Base-by-base conservation (phyloP, 495 filamentous ascomycete species). In the Polyplosphaeria fusca region DNA sequence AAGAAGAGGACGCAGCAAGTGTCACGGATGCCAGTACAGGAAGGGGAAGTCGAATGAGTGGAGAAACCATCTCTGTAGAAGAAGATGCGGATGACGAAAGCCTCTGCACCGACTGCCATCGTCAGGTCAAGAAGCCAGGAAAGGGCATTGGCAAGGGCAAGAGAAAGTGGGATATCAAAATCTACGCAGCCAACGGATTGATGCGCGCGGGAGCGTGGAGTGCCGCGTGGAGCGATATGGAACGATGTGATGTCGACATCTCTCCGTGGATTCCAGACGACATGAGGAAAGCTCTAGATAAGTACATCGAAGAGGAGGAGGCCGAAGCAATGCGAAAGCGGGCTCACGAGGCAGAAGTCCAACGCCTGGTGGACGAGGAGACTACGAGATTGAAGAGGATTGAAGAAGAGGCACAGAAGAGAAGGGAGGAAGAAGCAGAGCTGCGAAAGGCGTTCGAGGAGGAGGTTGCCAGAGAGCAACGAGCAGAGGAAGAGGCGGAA, bases 181-280 rank as follows among this genome's bases (percentile, higher is more conserved):
- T 97, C 12, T 98, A 89, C 57, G 93, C 93, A 1, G 87, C 88
- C 2, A 98, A 97, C 70, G 93, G 93, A 0, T 73, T 97, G 47
- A 92, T 98, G 88, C 80, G 83, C 38, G 83, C 89, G 12, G 90
- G 89, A 2, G 91, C 93, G 0, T 98, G 93, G 93, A 83, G 83
- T 24, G 89, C 90, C 14, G 91, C 87, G 27, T 98, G 93, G 93
- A 85, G 79, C 50, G 91, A 96, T 68, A 98, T 98, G 93, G 93
- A 98, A 71, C 80, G 91, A 26, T 88, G 97, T 5, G 93, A 98
- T 71, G 87, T 94, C 0, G 93, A 98, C 67, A 82, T 98, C 58
- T 83, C 86, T 52, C 84, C 89, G 3, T 85, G 81, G 76, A 71
- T 86, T 24, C 80, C 82, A 1, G 77, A 78, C 4, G 77, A 79